Base-by-base conservation (phyloP, 2,329 filamentous ascomycete species). In the Trichoderma sp. region DNA sequence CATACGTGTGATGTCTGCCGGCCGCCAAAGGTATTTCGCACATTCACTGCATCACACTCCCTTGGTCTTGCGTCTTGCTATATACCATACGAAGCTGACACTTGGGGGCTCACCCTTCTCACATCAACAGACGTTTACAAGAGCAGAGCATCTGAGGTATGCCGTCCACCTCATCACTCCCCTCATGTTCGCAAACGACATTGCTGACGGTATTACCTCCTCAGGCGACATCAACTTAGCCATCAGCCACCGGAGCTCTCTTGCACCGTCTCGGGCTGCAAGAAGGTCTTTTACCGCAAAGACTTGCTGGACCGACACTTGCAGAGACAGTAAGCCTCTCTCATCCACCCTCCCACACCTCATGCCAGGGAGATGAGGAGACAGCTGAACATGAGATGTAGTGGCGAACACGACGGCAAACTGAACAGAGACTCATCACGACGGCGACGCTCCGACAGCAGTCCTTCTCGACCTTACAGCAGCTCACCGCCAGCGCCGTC, bases 141-240 rank as follows among this genome's bases (percentile, higher is more conserved):
- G 86, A 71, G 86, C 85, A 34, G 85, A 88, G 71, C 86, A 88
- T 74, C 75, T 88, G 48, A 84, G 84, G 85, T 88, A 72, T 68
- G 77, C 71, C 15, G 12, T 9, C n/a, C 7, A 24, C 10, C 47
- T 28, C 39, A 30, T 34, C 51, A 5, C 50, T n/a, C n/a, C 48
- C 50, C 21, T n/a, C 28, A 24, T 10, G 24, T 28, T 19, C 15
- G 2, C n/a, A 14, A 51, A 62, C 6, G 41, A 50, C 69, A 26
- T 45, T 48, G 15, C 52, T 57, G 21, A 50, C 71, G 66, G 47
- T 50, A 51, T 34, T 19, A 14, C 17, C 41, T 47, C 50, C 63
- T 15, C 65, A 87, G 86, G 71, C 83, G 86, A 62, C 86, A 88
- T 73, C 83, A 88, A 72, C 74, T 87, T 45, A 86, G 84, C 69